A percentile compares a stretch with the other conserved stretches of the same genome.
Evolutionary conservation across 257 asterid species (phyloP).

Genomic region (Solanum sejunctum): DNA sequence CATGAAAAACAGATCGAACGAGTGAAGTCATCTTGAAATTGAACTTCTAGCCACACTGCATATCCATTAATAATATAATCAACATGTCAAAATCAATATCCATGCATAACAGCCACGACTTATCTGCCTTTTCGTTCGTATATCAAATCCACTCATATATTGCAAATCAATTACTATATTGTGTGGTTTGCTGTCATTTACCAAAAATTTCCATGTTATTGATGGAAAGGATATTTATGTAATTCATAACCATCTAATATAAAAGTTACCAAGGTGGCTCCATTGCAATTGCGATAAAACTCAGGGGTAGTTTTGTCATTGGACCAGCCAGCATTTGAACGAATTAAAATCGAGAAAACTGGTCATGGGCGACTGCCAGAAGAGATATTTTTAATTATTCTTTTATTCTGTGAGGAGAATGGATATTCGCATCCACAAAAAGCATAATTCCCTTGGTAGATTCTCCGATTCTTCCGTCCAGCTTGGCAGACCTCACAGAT

Average conservation of each 20-base stretch:
- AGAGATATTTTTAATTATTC: neutral
- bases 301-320: constrained; percentile 6
- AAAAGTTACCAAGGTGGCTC: neutral
- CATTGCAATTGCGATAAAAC: neutral
- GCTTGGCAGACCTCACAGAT: neutral
- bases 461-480: constrained; percentile 9
- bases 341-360: neutral
- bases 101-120: neutral
- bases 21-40: neutral
- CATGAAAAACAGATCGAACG: too few relatives aligned
- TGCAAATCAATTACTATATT: neutral
- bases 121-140: neutral
- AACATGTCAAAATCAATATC: neutral
- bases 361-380: neutral
- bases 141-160: neutral
- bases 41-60: neutral
- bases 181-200: neutral
- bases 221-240: neutral
- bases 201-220: neutral
- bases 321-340: neutral
- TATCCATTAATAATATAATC: neutral
- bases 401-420: neutral
- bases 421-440: constrained; percentile 23
- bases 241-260: neutral
- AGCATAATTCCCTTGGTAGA: constrained; percentile 32